These are phyloP conservation scores for Pigoraptor vietnamica DNA, from an alignment of 78 protist species.

Conservation along the genomic window DNA sequence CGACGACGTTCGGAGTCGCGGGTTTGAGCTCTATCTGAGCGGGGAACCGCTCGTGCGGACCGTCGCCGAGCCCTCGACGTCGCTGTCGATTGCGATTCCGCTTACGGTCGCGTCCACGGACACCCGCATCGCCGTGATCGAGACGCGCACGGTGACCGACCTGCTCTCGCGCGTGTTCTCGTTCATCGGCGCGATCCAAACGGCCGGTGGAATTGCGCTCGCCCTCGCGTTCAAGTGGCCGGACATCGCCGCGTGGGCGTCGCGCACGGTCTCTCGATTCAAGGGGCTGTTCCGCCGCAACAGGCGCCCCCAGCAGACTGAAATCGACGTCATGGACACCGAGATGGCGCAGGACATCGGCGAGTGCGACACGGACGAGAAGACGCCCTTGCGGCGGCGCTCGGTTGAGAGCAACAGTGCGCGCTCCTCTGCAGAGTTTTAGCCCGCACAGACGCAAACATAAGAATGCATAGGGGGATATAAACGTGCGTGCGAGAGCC, in stretches of 20 bases:
- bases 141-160: background rate
- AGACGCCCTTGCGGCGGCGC: no score
- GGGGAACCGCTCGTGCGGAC: background rate
- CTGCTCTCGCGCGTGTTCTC: background rate
- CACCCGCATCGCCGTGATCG: background rate
- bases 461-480: no score
- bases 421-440: no score
- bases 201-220: background rate
- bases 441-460: no score
- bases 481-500: no score
- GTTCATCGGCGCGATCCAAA: background rate
- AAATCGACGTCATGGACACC: no score
- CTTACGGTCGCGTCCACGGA: background rate
- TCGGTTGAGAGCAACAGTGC: no score
- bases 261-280: no score
- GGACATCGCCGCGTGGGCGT: background rate
- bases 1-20: background rate
- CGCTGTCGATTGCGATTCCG: background rate
- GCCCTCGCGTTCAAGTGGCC: background rate
- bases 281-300: no score
- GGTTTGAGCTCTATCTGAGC: background rate
- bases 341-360: no score
- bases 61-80: background rate
- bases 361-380: no score
- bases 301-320: no score